phyloP scores from a whole-genome alignment of 176 grass and related monocot species.

The Otatea glauca region DNA sequence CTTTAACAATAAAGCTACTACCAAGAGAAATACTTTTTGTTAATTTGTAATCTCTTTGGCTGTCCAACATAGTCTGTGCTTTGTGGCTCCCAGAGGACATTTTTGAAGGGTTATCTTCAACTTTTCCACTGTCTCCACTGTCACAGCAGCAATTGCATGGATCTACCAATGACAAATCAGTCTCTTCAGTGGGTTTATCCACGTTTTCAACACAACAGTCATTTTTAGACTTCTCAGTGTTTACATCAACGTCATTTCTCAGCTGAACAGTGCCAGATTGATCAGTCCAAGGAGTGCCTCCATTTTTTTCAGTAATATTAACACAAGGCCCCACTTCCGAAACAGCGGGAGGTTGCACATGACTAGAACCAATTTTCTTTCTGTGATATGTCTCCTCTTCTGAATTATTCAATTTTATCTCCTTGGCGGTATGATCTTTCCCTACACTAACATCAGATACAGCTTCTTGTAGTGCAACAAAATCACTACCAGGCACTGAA shows the following conservation, averaged over 20 bases:
- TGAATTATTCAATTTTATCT: conserved; percentile 28
- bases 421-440: conserved; percentile 14
- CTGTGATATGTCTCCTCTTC: conserved; percentile 18
- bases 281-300: conserved; percentile 16
- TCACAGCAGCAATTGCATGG: conserved; percentile 51
- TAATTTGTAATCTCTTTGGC: conserved; percentile 52
- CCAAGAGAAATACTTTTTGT: conserved; percentile 67
- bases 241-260: conserved; percentile 10
- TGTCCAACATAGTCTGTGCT: conserved; percentile 19
- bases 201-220: conserved; percentile 39
- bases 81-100: conserved; percentile 7
- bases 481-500: conserved; percentile 11
- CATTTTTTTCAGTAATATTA: conserved; percentile 39
- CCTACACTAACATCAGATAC: conserved; percentile 23
- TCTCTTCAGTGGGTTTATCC: conserved; percentile 29
- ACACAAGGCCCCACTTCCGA: conserved; percentile 7
- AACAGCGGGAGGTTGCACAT: background rate
- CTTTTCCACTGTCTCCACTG: conserved; percentile 27
- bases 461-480: conserved; percentile 36
- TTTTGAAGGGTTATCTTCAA: conserved; percentile 23
- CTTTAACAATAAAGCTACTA: conserved; percentile 74
- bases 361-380: conserved; percentile 11
- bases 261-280: conserved; percentile 17
- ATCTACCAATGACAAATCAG: conserved; percentile 35
- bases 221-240: conserved; percentile 43